phyloP scores from a whole-genome alignment of 495 filamentous ascomycete genomes.

The Xylaria curta region DNA sequence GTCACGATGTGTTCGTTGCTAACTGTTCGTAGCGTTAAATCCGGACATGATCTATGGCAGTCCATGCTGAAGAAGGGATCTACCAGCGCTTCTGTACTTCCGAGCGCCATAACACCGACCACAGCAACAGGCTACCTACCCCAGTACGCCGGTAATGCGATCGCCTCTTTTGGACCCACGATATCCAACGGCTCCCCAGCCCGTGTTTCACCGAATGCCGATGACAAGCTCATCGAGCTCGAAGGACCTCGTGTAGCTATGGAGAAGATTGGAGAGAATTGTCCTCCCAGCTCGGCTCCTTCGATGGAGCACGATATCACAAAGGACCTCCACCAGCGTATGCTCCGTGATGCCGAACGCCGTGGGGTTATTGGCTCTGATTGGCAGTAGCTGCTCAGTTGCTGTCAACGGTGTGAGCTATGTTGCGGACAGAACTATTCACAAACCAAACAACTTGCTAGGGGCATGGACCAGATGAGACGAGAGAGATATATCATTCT shows the following conservation, averaged over 20 bases:
- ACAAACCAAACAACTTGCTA: constrained; percentile 22
- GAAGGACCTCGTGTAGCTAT: constrained; percentile 32
- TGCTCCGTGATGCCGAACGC: constrained; percentile 39
- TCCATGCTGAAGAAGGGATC: constrained; percentile 51
- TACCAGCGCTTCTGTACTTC: constrained; percentile 43
- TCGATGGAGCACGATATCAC: constrained; percentile 37
- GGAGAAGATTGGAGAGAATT: constrained; percentile 52
- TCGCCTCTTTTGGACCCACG: constrained; percentile 51
- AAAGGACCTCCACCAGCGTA: constrained; percentile 37
- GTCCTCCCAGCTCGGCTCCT: constrained; percentile 42
- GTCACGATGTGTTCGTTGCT: constrained; percentile 10
- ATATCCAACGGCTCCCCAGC: constrained; percentile 36
- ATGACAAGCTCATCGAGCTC: constrained; percentile 36
- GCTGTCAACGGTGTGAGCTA: not conserved
- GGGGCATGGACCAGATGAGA: not conserved
- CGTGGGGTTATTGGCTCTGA: constrained; percentile 42
- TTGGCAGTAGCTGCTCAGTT: constrained; percentile 31
- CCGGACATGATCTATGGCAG: constrained; percentile 47
- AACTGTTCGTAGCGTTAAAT: constrained; percentile 33
- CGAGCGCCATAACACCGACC: constrained; percentile 52
- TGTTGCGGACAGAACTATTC: constrained; percentile 18
- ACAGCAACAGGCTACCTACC: constrained; percentile 55
- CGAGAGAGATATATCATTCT: constrained; percentile 22
- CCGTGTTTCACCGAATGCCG: constrained; percentile 33
- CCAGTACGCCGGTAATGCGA: constrained; percentile 51